These are phyloP conservation scores for Tetrapisispora phaffii DNA, from an alignment of 805 yeast genomes.

Conservation along the genomic window DNA sequence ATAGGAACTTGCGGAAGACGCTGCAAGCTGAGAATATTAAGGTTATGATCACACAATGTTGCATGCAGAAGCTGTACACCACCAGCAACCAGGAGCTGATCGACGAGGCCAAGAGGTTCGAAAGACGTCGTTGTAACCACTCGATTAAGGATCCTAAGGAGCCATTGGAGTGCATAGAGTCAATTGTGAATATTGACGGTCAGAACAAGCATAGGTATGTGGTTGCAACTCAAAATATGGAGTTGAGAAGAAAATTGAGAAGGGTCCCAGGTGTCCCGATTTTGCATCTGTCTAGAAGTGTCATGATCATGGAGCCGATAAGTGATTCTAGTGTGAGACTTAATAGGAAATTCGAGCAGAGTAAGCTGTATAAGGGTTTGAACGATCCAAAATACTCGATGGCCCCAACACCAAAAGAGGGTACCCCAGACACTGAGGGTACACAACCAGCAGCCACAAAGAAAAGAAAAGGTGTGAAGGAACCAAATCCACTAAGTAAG, in stretches of 20 bases:
- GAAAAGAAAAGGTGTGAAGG: constrained; percentile 57
- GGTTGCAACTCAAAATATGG: constrained; percentile 73
- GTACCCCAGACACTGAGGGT: constrained; percentile 19
- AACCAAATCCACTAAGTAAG: constrained; percentile 84
- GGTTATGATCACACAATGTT: constrained; percentile 91
- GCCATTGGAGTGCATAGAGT: constrained; percentile 66
- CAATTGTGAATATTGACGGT: constrained; percentile 61
- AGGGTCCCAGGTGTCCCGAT: constrained; percentile 83
- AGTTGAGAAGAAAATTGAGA: constrained; percentile 59
- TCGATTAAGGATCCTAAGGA: constrained; percentile 48
- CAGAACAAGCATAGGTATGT: constrained; percentile 83
- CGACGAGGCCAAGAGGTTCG: constrained; percentile 69
- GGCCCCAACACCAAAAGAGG: constrained; percentile 20
- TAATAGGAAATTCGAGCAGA: constrained; percentile 44
- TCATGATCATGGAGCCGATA: constrained; percentile 92
- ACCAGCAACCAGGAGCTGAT: constrained; percentile 68
- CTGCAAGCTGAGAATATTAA: constrained; percentile 70
- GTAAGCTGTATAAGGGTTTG: constrained; percentile 68
- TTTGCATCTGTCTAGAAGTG: constrained; percentile 78
- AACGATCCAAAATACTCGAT: constrained; percentile 53
- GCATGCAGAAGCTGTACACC: constrained; percentile 75
- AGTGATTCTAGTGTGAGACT: constrained; percentile 55
- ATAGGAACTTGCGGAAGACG: constrained; percentile 70
- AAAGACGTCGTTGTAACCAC: constrained; percentile 90
- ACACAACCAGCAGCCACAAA: constrained; percentile 47